These are phyloP conservation scores for Fistulifera solaris DNA, from an alignment of 108 stramenopile genomes.

Conservation along the genomic window DNA sequence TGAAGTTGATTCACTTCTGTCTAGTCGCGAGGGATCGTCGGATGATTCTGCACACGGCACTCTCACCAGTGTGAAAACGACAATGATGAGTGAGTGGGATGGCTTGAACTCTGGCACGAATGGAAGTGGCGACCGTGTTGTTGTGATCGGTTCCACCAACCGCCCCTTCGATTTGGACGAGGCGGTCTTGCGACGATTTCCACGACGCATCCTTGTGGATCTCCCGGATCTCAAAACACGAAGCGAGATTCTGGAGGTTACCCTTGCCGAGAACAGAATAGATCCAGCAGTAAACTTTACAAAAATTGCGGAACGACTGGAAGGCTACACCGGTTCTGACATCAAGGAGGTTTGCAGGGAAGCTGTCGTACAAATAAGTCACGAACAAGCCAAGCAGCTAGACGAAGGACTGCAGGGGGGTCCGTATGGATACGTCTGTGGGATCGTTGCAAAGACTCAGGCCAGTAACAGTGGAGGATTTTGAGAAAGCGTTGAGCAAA, in stretches of 20 bases:
- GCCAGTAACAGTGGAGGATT: constrained; percentile 82
- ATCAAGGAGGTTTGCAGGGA: constrained; percentile 94
- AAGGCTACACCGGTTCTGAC: constrained; percentile 96
- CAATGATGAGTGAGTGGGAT: constrained; percentile 97
- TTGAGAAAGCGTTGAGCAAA: constrained; percentile 80
- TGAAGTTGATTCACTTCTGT: constrained; percentile 91
- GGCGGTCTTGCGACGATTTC: constrained; percentile 92
- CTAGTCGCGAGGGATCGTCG: constrained; percentile 80
- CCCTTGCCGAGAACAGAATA: constrained; percentile 80
- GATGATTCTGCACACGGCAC: constrained; percentile 96
- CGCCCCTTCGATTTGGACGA: constrained; percentile 96
- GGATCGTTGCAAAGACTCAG: constrained; percentile 76
- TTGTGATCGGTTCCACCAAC: constrained; percentile 96
- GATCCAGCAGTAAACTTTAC: constrained; percentile 80
- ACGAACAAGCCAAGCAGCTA: constrained; percentile 84
- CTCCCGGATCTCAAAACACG: constrained; percentile 87
- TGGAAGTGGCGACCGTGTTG: constrained; percentile 82
- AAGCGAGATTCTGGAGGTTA: constrained; percentile 85
- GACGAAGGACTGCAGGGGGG: constrained; percentile 54
- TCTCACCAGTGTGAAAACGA: constrained; percentile 95
- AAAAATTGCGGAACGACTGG: constrained; percentile 78
- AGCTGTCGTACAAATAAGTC: constrained; percentile 91
- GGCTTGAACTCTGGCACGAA: constrained; percentile 89
- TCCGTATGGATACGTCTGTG: constrained; percentile 25
- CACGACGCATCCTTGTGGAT: constrained; percentile 94